Conservation (phyloP, 306 rosid species). For the Rosa chinensis region DNA sequence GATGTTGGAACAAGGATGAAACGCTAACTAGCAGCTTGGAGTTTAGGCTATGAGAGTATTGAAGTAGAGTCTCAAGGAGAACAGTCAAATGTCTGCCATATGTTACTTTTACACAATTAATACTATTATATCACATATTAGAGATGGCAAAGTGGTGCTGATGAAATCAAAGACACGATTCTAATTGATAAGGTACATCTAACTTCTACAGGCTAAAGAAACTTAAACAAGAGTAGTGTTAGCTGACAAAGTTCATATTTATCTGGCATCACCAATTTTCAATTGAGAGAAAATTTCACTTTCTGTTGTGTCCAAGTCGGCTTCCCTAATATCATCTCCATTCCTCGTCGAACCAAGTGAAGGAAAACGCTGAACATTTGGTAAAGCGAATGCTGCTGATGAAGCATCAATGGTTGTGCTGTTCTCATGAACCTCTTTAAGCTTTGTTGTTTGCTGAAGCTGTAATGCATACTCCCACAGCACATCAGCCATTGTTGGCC, state of each 20-base stretch:
- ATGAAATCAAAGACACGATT: neutral
- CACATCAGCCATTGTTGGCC: constrained; percentile 56
- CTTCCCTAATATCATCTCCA: constrained; percentile 14
- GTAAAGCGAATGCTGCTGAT: constrained; percentile 14
- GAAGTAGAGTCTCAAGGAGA: neutral
- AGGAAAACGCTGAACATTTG: constrained; percentile 23
- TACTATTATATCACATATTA: neutral
- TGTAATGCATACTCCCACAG: constrained; percentile 56
- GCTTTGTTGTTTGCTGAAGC: constrained; percentile 44
- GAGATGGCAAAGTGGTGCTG: neutral
- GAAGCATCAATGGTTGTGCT: constrained; percentile 34
- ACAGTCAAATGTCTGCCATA: neutral
- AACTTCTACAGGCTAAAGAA: neutral
- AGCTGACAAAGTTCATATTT: neutral
- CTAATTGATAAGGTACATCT: neutral
- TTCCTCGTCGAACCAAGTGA: constrained; percentile 22
- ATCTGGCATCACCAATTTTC: constrained; percentile 33
- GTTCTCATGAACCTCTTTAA: constrained; percentile 42
- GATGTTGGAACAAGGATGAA: neutral
- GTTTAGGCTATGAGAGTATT: neutral
- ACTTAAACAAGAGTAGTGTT: neutral
- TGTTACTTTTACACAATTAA: too few relatives aligned
- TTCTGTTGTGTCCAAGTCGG: neutral
- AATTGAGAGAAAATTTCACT: constrained; percentile 36
- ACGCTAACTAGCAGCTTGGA: neutral